These are phyloP conservation scores for Lipomyces yamadae DNA, from an alignment of 805 yeast genomes.

Conservation along the genomic window DNA sequence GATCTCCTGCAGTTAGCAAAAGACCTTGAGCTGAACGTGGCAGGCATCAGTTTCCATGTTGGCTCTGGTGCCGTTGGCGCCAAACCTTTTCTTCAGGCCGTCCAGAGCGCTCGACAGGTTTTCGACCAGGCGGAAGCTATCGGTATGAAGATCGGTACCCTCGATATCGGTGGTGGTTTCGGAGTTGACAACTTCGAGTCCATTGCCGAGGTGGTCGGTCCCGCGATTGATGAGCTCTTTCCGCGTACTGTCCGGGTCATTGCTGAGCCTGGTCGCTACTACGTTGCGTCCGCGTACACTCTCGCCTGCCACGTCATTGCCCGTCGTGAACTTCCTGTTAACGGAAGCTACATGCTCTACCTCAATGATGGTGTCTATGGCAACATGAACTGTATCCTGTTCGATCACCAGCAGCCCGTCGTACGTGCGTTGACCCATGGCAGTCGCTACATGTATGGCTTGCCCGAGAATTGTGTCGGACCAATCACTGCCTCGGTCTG, in stretches of 20 bases:
- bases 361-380: constrained; percentile 96
- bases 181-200: constrained; percentile 60
- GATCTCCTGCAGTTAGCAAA: constrained; percentile 65
- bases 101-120: constrained; percentile 67
- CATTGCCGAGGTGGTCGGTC: constrained; percentile 61
- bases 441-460: constrained; percentile 49
- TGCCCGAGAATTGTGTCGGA: constrained; percentile 32
- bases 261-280: constrained; percentile 94
- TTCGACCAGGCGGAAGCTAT: constrained; percentile 61
- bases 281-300: constrained; percentile 84
- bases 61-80: constrained; percentile 91
- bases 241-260: constrained; percentile 62
- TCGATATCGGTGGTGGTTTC: constrained; percentile 97
- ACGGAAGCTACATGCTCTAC: constrained; percentile 69
- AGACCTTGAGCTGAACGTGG: constrained; percentile 64
- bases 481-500: constrained; percentile 63
- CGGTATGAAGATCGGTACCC: constrained; percentile 57
- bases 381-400: constrained; percentile 89
- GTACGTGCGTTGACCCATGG: constrained; percentile 68
- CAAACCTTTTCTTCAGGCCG: constrained; percentile 68
- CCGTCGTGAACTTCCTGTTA: constrained; percentile 58
- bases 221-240: constrained; percentile 63
- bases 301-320: constrained; percentile 85
- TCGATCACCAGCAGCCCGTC: constrained; percentile 83
- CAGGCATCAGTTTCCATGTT: constrained; percentile 92